A percentile compares a stretch with the other conserved stretches of the same genome.
These are phyloP conservation scores for Metschnikowia hibisci DNA, from an alignment of 805 yeast genomes.

Conservation along the genomic window DNA sequence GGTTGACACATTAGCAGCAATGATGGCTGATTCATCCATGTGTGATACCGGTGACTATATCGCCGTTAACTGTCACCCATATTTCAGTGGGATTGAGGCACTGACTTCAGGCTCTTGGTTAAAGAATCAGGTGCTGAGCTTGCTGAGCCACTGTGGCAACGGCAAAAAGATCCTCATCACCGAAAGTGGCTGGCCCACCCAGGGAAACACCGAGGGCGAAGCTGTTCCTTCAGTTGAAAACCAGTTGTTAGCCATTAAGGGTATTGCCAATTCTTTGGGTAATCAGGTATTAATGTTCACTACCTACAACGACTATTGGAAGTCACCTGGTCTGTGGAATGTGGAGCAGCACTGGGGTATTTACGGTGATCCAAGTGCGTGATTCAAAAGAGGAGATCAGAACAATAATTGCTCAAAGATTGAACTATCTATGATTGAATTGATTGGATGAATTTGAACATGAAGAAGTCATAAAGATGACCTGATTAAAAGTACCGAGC, in stretches of 20 bases:
- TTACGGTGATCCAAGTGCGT: slow-evolving; percentile 35
- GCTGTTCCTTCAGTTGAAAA: slow-evolving; percentile 54
- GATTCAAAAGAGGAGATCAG: not conserved
- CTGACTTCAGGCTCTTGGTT: slow-evolving; percentile 53
- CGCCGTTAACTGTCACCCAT: slow-evolving; percentile 67
- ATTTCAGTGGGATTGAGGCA: slow-evolving; percentile 52
- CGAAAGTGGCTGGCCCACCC: slow-evolving; percentile 72
- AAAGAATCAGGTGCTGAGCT: slow-evolving; percentile 41
- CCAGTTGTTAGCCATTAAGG: slow-evolving; percentile 49
- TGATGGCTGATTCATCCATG: slow-evolving; percentile 44
- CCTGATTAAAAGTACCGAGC: not conserved
- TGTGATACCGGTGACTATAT: slow-evolving; percentile 59
- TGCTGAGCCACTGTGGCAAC: slow-evolving; percentile 46
- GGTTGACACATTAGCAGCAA: slow-evolving; percentile 66
- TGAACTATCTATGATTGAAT: not conserved
- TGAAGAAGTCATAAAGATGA: too few species aligned
- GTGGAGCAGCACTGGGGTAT: slow-evolving; percentile 65
- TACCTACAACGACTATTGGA: slow-evolving; percentile 63
- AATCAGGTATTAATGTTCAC: slow-evolving; percentile 55
- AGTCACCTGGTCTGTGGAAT: slow-evolving; percentile 49
- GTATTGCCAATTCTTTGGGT: slow-evolving; percentile 45
- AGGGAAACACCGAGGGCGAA: slow-evolving; percentile 49
- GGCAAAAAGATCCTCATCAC: slow-evolving; percentile 48
- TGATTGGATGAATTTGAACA: too few species aligned
- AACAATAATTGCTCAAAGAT: too few species aligned